A percentile compares a stretch with the other conserved stretches of the same genome.
These are phyloP conservation scores for Neurospora hispaniola DNA, from an alignment of 495 filamentous ascomycete genomes.

Conservation along the genomic window DNA sequence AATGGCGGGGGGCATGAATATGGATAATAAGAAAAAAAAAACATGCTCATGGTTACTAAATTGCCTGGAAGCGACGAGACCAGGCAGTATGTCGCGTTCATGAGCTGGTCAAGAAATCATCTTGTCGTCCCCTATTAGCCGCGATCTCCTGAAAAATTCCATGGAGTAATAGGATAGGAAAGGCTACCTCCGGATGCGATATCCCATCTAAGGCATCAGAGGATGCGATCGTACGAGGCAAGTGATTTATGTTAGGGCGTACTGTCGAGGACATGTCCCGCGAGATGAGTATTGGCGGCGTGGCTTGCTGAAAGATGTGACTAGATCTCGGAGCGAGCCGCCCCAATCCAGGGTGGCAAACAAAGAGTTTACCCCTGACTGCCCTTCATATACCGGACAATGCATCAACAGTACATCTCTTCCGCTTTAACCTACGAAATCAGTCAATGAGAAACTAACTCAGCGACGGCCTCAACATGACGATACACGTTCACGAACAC, in stretches of 20 bases:
- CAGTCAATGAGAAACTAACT: neutral
- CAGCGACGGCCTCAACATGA: conserved; percentile 2
- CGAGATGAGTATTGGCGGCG: neutral
- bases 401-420: neutral
- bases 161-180: neutral
- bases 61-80: neutral
- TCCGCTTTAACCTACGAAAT: neutral
- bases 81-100: neutral
- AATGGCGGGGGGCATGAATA: neutral
- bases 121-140: neutral
- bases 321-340: neutral
- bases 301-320: neutral
- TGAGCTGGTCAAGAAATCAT: neutral
- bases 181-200: neutral
- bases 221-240: neutral
- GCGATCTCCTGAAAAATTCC: neutral
- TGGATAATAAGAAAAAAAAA: neutral
- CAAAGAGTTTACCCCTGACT: neutral
- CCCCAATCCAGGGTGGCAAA: neutral
- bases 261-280: neutral
- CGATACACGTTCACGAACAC: conserved; percentile 14
- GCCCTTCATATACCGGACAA: neutral
- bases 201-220: neutral
- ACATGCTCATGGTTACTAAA: neutral
- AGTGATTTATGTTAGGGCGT: neutral